Conservation (phyloP, 257 asterid species). For the Solanum ossicruentum region DNA sequence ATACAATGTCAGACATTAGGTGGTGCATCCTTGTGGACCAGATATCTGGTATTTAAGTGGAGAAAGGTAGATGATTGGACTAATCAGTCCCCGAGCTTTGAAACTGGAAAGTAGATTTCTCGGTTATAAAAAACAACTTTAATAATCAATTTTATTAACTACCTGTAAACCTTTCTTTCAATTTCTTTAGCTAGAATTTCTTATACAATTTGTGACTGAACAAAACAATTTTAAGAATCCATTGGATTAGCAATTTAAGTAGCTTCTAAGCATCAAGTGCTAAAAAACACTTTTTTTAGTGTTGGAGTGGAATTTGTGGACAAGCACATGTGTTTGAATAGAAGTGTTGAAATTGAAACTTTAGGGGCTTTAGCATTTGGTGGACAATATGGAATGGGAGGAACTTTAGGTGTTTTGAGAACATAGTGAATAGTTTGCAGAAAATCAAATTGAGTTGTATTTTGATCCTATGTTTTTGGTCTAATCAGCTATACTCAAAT, state of each 20-base stretch:
- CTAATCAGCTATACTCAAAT: background rate
- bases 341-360: background rate
- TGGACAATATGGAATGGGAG: background rate
- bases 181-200: background rate
- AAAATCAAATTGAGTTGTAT: background rate
- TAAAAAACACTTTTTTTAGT: background rate
- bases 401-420: background rate
- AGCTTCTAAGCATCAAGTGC: background rate
- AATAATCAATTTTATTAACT: background rate
- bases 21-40: background rate
- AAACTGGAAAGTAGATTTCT: background rate
- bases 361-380: background rate
- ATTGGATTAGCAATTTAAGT: background rate
- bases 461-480: too few relatives aligned
- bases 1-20: too few relatives aligned
- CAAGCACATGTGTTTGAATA: background rate
- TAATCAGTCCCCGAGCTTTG: background rate
- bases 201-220: background rate
- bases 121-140: background rate
- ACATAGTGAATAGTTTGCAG: background rate
- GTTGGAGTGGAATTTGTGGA: background rate
- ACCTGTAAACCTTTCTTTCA: background rate
- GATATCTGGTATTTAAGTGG: background rate
- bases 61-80: background rate
- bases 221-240: too few relatives aligned